Evolutionary conservation across 2,329 filamentous ascomycete species (phyloP).

Genomic region (Trichoderma harzianum): DNA sequence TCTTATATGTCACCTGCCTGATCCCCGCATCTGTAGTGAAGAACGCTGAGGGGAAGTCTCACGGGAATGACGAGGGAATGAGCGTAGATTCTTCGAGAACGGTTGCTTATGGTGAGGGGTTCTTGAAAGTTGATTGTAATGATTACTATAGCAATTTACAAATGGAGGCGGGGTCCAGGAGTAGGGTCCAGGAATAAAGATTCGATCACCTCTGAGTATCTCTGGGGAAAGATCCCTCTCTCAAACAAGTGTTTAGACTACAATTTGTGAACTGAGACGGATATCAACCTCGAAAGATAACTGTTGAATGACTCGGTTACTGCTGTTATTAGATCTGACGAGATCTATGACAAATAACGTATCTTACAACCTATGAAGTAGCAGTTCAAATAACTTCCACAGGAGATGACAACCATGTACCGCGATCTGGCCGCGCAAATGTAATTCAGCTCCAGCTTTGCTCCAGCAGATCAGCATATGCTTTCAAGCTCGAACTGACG

Average conservation of each 20-base stretch:
- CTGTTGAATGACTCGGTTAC: not conserved
- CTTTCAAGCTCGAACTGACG: not conserved
- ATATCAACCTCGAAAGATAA: not conserved
- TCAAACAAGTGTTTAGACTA: not conserved
- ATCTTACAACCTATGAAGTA: not conserved
- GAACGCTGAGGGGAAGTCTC: not conserved
- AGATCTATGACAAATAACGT: not conserved
- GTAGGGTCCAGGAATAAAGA: not conserved
- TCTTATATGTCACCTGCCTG: not conserved
- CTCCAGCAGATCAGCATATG: not conserved
- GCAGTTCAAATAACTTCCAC: no score
- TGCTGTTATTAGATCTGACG: not conserved
- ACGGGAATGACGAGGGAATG: not conserved
- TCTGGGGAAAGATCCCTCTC: not conserved
- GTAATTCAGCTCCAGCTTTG: not conserved
- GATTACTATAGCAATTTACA: not conserved
- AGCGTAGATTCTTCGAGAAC: not conserved
- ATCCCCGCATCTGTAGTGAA: not conserved
- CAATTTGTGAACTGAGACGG: not conserved
- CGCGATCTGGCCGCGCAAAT: not conserved
- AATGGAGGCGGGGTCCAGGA: not conserved
- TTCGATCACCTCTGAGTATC: not conserved
- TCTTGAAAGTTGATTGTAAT: not conserved
- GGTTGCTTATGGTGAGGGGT: not conserved
- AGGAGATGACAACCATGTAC: not conserved